A percentile compares a stretch with the other conserved stretches of the same genome.
These are phyloP conservation scores for Penicillium coprophilum DNA, from an alignment of 495 filamentous ascomycete genomes.

Conservation along the genomic window DNA sequence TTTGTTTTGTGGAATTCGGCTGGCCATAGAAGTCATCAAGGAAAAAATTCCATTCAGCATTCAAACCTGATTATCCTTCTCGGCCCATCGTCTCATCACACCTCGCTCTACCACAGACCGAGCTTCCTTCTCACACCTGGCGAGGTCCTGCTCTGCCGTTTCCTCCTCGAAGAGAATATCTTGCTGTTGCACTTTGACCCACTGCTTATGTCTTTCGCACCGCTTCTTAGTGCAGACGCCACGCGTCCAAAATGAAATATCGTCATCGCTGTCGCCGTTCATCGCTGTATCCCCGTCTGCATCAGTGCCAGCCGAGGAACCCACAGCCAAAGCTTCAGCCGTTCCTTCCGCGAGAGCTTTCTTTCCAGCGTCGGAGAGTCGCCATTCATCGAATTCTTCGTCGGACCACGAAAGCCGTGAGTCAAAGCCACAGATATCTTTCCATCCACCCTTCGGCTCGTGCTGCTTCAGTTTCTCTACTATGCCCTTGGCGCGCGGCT, in stretches of 20 bases:
- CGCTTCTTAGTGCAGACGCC: slow-evolving; percentile 55
- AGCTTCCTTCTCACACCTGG: slow-evolving; percentile 46
- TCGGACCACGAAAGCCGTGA: slow-evolving; percentile 59
- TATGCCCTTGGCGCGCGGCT: slow-evolving; percentile 43
- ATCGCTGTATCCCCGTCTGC: slow-evolving; percentile 41
- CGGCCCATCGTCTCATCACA: slow-evolving; percentile 47
- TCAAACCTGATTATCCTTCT: slow-evolving; percentile 31
- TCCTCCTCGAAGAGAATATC: slow-evolving; percentile 50
- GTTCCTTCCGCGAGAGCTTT: slow-evolving; percentile 45
- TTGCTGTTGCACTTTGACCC: slow-evolving; percentile 53
- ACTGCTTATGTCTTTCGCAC: slow-evolving; percentile 53
- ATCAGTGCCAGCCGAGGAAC: slow-evolving; percentile 31
- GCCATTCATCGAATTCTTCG: slow-evolving; percentile 60
- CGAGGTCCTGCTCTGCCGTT: slow-evolving; percentile 40
- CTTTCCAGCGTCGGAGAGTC: slow-evolving; percentile 40
- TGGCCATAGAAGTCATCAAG: neutral
- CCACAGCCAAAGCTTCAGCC: slow-evolving; percentile 36
- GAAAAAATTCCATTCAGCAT: slow-evolving; percentile 12
- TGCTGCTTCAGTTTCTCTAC: slow-evolving; percentile 48
- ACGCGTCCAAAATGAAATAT: slow-evolving; percentile 34
- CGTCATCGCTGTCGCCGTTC: slow-evolving; percentile 31
- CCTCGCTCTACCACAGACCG: slow-evolving; percentile 48
- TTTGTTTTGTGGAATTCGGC: slow-evolving; percentile 13
- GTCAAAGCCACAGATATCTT: slow-evolving; percentile 68
- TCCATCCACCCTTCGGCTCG: slow-evolving; percentile 55